Percentiles rank a stretch among this genome's conserved stretches.
phyloP scores from a whole-genome alignment of 768 basidiomycete genomes.

The Mycena pura region DNA sequence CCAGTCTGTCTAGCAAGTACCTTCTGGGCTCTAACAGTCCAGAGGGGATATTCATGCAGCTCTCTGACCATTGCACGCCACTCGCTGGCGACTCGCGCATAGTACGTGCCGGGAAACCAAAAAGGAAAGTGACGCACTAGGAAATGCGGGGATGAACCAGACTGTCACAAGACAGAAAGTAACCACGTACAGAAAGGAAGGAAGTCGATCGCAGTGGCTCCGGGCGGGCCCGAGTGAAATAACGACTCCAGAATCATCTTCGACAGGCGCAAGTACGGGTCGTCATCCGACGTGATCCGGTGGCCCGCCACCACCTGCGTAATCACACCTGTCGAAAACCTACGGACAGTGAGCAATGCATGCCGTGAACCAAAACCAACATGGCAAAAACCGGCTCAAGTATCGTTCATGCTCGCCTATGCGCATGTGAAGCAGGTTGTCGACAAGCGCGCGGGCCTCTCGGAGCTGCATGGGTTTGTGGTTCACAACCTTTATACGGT shows the following conservation, averaged over 20 bases:
- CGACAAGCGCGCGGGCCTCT: conserved; percentile 9
- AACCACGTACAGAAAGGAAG: conserved; percentile 24
- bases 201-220: conserved; percentile 25
- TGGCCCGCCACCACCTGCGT: conserved; percentile 25
- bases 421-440: conserved; percentile 12
- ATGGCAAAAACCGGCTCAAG: too few species aligned
- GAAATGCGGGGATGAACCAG: too few species aligned
- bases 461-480: conserved; percentile 19
- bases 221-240: conserved; percentile 16
- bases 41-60: conserved; percentile 19
- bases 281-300: conserved; percentile 21
- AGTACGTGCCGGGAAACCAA: conserved; percentile 42
- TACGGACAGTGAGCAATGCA: too few species aligned
- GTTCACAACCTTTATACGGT: neutral
- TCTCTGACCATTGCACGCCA: conserved; percentile 3
- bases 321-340: conserved; percentile 23
- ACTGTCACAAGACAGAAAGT: neutral
- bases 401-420: too few species aligned
- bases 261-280: conserved; percentile 21
- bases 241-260: conserved; percentile 4
- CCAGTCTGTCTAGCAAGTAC: neutral
- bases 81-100: conserved; percentile 17
- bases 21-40: conserved; percentile 12
- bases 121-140: conserved; percentile 35
- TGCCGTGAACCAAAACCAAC: too few species aligned